phyloP scores from a whole-genome alignment of 139 green algal species.

The Micromonas commoda region DNA sequence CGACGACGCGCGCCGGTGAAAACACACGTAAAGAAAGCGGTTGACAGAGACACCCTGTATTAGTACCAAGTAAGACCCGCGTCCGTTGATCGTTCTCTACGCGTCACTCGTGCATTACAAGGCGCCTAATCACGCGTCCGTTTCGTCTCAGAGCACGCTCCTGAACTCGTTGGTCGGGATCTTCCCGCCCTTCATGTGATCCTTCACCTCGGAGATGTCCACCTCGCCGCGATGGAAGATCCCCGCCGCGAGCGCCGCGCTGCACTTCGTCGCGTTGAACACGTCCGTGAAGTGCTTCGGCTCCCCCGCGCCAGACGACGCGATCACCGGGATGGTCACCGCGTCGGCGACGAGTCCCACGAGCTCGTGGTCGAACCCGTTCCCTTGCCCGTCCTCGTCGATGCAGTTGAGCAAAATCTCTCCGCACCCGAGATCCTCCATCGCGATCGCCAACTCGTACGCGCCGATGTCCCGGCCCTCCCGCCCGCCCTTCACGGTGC shows the following conservation, averaged over 20 bases:
- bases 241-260: slow-evolving; percentile 88
- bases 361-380: slow-evolving; percentile 91
- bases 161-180: slow-evolving; percentile 70
- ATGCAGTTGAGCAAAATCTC: slow-evolving; percentile 99
- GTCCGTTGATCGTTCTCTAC: background rate
- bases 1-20: too few species aligned
- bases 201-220: slow-evolving; percentile 82
- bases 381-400: slow-evolving; percentile 54
- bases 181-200: slow-evolving; percentile 62
- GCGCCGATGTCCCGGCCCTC: slow-evolving; percentile 86
- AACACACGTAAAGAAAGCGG: background rate
- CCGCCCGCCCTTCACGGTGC: slow-evolving; percentile 84
- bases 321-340: slow-evolving; percentile 96
- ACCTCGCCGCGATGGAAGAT: slow-evolving; percentile 97
- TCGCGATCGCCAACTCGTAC: slow-evolving; percentile 76
- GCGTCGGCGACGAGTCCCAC: slow-evolving; percentile 74
- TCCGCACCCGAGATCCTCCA: slow-evolving; percentile 88
- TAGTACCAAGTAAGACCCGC: background rate
- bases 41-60: background rate
- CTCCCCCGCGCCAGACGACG: slow-evolving; percentile 77
- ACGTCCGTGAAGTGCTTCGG: slow-evolving; percentile 91
- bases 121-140: background rate
- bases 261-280: slow-evolving; percentile 56
- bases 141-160: background rate
- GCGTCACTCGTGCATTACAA: background rate